phyloP scores from a whole-genome alignment of 768 basidiomycete species.

The Hebeloma cylindrosporum region DNA sequence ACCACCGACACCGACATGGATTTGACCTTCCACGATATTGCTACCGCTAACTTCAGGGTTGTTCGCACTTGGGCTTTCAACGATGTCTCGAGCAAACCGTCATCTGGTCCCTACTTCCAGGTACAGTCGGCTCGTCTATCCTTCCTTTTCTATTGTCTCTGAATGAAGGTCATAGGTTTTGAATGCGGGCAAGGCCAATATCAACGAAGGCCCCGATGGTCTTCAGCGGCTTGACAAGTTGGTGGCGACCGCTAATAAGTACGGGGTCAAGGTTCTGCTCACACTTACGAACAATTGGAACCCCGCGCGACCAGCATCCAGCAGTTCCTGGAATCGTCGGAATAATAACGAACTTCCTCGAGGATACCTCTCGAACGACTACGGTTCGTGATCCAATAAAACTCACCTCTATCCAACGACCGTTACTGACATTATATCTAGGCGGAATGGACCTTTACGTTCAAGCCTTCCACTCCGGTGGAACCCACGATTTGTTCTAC shows the following conservation, averaged over 20 bases:
- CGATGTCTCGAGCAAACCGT: slow-evolving; percentile 19
- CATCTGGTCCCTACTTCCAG: slow-evolving; percentile 21
- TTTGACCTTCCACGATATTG: slow-evolving; percentile 19
- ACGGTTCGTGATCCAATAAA: slow-evolving; percentile 18
- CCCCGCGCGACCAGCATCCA: slow-evolving; percentile 15
- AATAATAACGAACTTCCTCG: slow-evolving; percentile 20
- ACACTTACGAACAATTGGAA: slow-evolving; percentile 27
- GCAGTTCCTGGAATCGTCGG: slow-evolving; percentile 15
- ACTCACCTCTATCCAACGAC: background rate
- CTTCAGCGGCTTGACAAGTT: slow-evolving; percentile 21
- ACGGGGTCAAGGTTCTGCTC: slow-evolving; percentile 20
- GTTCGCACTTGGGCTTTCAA: slow-evolving; percentile 27
- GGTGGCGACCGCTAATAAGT: slow-evolving; percentile 17
- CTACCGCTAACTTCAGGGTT: slow-evolving; percentile 16
- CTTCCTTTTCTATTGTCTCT: background rate
- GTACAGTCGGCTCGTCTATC: slow-evolving; percentile 4
- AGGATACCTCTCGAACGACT: slow-evolving; percentile 30
- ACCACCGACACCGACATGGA: slow-evolving; percentile 21
- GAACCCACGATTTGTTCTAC: slow-evolving; percentile 40
- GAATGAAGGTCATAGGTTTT: slow-evolving; percentile 10
- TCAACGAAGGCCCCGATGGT: slow-evolving; percentile 21
- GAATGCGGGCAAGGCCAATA: slow-evolving; percentile 12
- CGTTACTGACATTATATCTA: slow-evolving; percentile 12
- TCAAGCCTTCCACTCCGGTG: slow-evolving; percentile 24
- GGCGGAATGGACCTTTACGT: slow-evolving; percentile 42